phyloP scores from a whole-genome alignment of 805 yeast species.

The Saccharomyces jurei region DNA sequence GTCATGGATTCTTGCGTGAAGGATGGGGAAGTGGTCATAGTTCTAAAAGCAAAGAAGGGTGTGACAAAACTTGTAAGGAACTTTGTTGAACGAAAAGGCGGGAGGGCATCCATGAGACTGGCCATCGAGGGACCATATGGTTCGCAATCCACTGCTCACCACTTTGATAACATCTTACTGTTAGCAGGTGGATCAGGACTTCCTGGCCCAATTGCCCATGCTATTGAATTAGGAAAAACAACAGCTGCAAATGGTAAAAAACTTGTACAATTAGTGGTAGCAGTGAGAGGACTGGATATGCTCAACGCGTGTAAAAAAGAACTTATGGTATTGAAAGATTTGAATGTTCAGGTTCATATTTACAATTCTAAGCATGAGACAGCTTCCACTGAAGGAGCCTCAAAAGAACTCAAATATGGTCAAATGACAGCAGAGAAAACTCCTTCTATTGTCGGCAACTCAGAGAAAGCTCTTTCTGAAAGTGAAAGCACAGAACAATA shows the following conservation, averaged over 20 bases:
- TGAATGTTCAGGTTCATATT: conserved; percentile 12
- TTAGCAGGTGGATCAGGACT: conserved; percentile 73
- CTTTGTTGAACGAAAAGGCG: conserved; percentile 23
- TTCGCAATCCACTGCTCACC: conserved; percentile 37
- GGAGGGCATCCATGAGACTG: conserved; percentile 27
- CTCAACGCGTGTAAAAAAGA: conserved; percentile 15
- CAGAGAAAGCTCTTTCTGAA: background rate
- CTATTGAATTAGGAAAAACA: conserved; percentile 28
- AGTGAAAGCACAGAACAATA: background rate
- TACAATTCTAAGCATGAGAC: conserved; percentile 10
- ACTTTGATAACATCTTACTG: conserved; percentile 47
- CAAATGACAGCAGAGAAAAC: background rate
- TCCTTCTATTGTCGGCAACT: background rate
- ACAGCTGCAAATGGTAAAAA: conserved; percentile 1
- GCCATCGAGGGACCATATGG: conserved; percentile 70
- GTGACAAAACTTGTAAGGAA: conserved; percentile 33
- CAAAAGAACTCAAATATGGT: conserved; percentile 1
- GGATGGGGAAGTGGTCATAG: conserved; percentile 33
- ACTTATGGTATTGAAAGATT: conserved; percentile 8
- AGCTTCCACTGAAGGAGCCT: background rate
- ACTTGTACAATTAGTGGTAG: conserved; percentile 11
- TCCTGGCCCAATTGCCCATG: conserved; percentile 50
- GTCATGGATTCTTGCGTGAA: conserved; percentile 31
- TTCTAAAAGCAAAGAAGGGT: conserved; percentile 42
- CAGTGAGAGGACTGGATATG: conserved; percentile 12